phyloP scores from a whole-genome alignment of 2,329 filamentous ascomycete genomes.

The Colletotrichum sp. region DNA sequence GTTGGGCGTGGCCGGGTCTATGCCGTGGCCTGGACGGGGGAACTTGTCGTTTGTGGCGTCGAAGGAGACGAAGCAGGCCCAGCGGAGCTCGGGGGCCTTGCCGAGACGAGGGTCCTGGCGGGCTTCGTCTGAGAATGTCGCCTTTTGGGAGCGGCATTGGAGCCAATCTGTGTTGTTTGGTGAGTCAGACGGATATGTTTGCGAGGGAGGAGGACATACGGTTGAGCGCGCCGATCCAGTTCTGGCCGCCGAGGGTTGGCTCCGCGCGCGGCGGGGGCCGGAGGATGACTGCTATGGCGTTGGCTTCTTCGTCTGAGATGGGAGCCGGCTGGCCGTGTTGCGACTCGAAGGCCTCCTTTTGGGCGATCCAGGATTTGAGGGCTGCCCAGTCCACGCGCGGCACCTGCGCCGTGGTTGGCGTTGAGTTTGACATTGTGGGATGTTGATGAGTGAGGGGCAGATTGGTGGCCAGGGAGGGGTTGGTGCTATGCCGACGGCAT shows the following conservation, averaged over 20 bases:
- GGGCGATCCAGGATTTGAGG: conserved; percentile 44
- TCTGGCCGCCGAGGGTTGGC: conserved; percentile 29
- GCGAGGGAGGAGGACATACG: conserved; percentile 30
- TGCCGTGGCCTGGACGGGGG: conserved; percentile 28
- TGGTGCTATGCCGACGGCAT: background rate
- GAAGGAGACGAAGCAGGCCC: conserved; percentile 10
- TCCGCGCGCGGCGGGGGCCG: conserved; percentile 24
- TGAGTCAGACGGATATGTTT: background rate
- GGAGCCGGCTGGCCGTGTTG: conserved; percentile 35
- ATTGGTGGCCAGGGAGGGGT: background rate
- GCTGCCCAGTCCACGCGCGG: conserved; percentile 33
- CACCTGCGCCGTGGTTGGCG: background rate
- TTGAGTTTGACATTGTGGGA: background rate
- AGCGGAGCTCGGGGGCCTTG: conserved; percentile 11
- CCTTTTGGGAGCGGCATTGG: background rate
- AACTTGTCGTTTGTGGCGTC: conserved; percentile 4
- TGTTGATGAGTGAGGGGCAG: background rate
- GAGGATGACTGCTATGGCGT: conserved; percentile 46
- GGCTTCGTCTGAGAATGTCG: conserved; percentile 5
- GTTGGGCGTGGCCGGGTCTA: conserved; percentile 22
- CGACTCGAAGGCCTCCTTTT: conserved; percentile 41
- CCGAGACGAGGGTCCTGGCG: conserved; percentile 11
- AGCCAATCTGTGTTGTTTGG: background rate
- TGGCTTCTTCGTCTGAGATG: conserved; percentile 41
- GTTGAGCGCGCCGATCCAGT: conserved; percentile 45